phyloP scores from a whole-genome alignment of 345 rosid genomes.

The Euphorbia pulcherrima region DNA sequence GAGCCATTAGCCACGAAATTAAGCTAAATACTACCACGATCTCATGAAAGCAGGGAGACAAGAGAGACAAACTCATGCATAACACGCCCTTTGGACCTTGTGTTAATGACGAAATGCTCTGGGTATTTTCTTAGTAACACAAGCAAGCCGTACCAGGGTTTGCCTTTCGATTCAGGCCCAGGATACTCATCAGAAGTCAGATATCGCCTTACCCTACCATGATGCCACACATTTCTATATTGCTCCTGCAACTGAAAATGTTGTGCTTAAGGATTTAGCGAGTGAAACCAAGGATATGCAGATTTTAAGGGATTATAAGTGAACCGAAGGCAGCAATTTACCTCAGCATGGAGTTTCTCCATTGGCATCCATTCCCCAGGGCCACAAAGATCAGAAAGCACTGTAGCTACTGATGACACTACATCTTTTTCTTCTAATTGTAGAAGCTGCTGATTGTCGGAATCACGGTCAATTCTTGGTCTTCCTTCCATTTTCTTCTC shows the following conservation, averaged over 20 bases:
- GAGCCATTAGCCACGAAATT: background rate
- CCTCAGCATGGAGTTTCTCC: slow-evolving; percentile 92
- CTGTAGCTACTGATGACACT: slow-evolving; percentile 95
- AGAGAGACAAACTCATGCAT: slow-evolving; percentile 85
- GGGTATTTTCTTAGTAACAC: slow-evolving; percentile 85
- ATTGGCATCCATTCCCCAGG: slow-evolving; percentile 99
- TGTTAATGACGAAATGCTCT: slow-evolving; percentile 92
- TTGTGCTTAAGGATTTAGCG: slow-evolving; percentile 10
- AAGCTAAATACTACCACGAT: background rate
- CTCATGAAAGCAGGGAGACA: slow-evolving; percentile 70
- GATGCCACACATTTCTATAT: slow-evolving; percentile 80
- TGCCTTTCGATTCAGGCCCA: slow-evolving; percentile 72
- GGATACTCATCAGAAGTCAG: slow-evolving; percentile 75
- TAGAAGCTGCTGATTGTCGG: slow-evolving; percentile 88
- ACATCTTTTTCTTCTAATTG: slow-evolving; percentile 96
- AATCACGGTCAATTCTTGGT: slow-evolving; percentile 74
- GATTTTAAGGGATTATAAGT: background rate
- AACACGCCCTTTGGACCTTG: slow-evolving; percentile 73
- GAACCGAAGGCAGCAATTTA: slow-evolving; percentile 25
- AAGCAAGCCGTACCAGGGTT: slow-evolving; percentile 90
- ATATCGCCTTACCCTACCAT: slow-evolving; percentile 76
- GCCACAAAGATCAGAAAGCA: slow-evolving; percentile 94
- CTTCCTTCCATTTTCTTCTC: slow-evolving; percentile 88
- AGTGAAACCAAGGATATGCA: background rate
- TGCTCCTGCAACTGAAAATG: slow-evolving; percentile 64